Evolutionary conservation across 306 rosid genomes (phyloP).

Genomic region (Trifolium repens): DNA sequence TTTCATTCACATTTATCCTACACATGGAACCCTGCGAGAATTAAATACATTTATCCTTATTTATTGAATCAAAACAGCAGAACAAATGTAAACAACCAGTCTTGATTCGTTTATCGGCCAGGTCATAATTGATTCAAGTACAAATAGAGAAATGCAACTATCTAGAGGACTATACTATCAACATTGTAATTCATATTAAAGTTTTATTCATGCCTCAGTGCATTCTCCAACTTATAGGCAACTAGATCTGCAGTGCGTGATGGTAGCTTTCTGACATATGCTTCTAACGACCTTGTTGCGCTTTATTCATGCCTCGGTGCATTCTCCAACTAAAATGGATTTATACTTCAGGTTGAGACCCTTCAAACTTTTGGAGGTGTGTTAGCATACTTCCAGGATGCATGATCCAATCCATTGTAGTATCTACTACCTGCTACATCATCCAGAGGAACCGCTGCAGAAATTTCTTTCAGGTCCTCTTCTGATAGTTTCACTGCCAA

Average conservation of each 20-base stretch:
- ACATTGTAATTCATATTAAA: too few relatives aligned
- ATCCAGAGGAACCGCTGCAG: slow-evolving; percentile 52
- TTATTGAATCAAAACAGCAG: not conserved
- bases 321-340: slow-evolving; percentile 31
- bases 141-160: not conserved
- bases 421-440: slow-evolving; percentile 59
- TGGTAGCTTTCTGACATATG: too few relatives aligned
- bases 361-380: slow-evolving; percentile 56
- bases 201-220: too few relatives aligned
- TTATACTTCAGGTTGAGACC: slow-evolving; percentile 37
- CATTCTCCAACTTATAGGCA: too few relatives aligned
- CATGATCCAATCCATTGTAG: not conserved
- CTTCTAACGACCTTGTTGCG: not conserved
- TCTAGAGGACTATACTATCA: too few relatives aligned
- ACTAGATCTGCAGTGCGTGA: too few relatives aligned
- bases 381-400: slow-evolving; percentile 54
- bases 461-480: slow-evolving; percentile 54
- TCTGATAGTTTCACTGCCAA: slow-evolving; percentile 54
- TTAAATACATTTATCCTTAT: not conserved
- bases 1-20: not conserved
- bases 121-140: not conserved
- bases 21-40: not conserved
- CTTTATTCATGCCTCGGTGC: slow-evolving; percentile 3
- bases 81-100: not conserved
- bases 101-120: not conserved